Percentiles rank a stretch among this genome's conserved stretches.
These are phyloP conservation scores for Cocos nucifera DNA, from an alignment of 176 grass and related monocot species.

Conservation along the genomic window DNA sequence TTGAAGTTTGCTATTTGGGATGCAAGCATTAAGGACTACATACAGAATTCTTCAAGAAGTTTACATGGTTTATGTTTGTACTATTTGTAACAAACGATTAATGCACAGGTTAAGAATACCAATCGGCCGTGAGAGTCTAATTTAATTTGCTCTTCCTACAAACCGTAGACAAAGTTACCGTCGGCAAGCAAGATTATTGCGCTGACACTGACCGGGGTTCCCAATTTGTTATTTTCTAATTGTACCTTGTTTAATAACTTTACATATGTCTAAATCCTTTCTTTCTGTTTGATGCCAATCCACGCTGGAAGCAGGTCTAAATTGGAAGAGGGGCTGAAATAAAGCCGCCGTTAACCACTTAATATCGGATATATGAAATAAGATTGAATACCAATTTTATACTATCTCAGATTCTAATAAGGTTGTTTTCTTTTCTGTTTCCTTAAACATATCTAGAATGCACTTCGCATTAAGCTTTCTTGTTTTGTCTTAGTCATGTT, in stretches of 20 bases:
- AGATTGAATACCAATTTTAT: slow-evolving; percentile 96
- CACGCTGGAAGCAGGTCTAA: slow-evolving; percentile 98
- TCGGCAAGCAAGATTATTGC: slow-evolving; percentile 98
- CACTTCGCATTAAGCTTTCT: not conserved
- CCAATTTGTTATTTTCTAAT: slow-evolving; percentile 15
- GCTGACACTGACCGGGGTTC: slow-evolving; percentile 69
- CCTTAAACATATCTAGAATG: slow-evolving; percentile 15
- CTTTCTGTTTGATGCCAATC: slow-evolving; percentile 12
- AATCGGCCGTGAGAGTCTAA: slow-evolving; percentile 74
- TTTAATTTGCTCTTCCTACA: slow-evolving; percentile 52
- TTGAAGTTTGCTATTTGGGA: no score
- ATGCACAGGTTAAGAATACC: slow-evolving; percentile 67
- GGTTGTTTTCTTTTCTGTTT: slow-evolving; percentile 40
- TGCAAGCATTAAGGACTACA: no score
- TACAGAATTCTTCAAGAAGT: no score
- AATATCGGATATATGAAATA: slow-evolving; percentile 99
- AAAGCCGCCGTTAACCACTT: slow-evolving; percentile 67
- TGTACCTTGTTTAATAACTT: slow-evolving; percentile 1
- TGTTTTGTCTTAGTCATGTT: slow-evolving; percentile 17
- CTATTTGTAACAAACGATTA: not conserved
- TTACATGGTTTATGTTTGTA: not conserved
- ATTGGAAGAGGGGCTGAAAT: slow-evolving; percentile 78
- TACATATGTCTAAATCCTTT: slow-evolving; percentile 20
- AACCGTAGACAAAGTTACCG: slow-evolving; percentile 86
- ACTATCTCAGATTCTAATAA: slow-evolving; percentile 92